Percentiles rank a stretch among this genome's conserved stretches.
Conservation (phyloP, 116 monocot species). For the Trichopus zeylanicus region DNA sequence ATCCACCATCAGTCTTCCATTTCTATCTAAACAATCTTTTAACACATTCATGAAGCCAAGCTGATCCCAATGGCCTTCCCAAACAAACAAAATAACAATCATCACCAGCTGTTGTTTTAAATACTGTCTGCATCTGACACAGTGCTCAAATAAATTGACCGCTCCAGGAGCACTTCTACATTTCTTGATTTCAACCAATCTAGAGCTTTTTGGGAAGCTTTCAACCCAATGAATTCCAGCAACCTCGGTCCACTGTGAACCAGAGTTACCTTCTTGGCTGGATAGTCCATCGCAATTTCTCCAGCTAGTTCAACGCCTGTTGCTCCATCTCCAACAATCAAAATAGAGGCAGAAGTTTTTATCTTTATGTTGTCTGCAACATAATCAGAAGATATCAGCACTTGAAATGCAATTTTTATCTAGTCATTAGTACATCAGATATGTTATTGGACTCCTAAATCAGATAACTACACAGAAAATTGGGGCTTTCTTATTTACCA, state of each 20-base stretch:
- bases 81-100: slow-evolving; percentile 24
- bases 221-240: slow-evolving; percentile 5
- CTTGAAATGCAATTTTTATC: too few relatives aligned
- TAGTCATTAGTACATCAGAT: too few relatives aligned
- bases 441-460: too few relatives aligned
- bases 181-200: slow-evolving; percentile 29
- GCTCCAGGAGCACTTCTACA: slow-evolving; percentile 22
- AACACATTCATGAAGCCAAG: slow-evolving; percentile 26
- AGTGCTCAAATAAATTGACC: slow-evolving; percentile 13
- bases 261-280: slow-evolving; percentile 19
- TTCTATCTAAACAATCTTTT: slow-evolving; percentile 18
- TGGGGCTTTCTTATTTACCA: too few relatives aligned
- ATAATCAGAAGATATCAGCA: too few relatives aligned
- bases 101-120: slow-evolving; percentile 17
- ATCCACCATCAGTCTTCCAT: slow-evolving; percentile 13
- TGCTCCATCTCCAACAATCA: slow-evolving; percentile 26
- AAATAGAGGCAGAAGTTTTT: slow-evolving; percentile 10
- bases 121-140: slow-evolving; percentile 7
- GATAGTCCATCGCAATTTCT: slow-evolving; percentile 23
- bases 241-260: slow-evolving; percentile 24
- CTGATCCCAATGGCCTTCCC: slow-evolving; percentile 19
- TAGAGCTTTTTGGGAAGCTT: slow-evolving; percentile 19
- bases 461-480: too few relatives aligned
- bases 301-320: slow-evolving; percentile 34
- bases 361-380: slow-evolving; percentile 25